Evolutionary conservation across 2,329 filamentous ascomycete species (phyloP), one percentile per base, ranked within the genome.

Genomic region (Claviceps sp.): DNA sequence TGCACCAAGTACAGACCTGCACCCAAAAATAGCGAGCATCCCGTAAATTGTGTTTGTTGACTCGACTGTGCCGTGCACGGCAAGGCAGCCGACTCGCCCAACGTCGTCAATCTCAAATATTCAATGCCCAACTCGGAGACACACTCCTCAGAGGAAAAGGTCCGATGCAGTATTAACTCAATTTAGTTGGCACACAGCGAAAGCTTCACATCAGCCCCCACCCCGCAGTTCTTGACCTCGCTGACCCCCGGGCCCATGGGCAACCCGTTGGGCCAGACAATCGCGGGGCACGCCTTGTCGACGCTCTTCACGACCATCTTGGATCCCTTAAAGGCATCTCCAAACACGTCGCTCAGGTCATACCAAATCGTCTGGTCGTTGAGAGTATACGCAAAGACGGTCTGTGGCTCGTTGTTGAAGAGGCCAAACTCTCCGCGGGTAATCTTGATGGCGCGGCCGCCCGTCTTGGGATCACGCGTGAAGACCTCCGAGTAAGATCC

Each of bases 331-430:
- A 72, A 70, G 4, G 63, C 57, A 51, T 70, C 62, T n/a, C 70
- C 70, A 47, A 71, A 71, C 16, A 70, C 64, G 54, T 64, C 62
- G 58, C 61, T 66, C 24, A 72, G 58, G 54, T 71, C 70, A 53
- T 70, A 71, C 65, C 65, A 72, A 50, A 72, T 53, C 5, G 54
- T 55, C 50, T 42, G 54, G 50, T 57, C 58, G 48, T 67, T 63
- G 37, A 71, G 63, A 59, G 57, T 70, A 58, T 68, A 70, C 38
- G 69, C 68, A 47, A 66, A 70, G 55, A 65, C 62, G 57, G 64
- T 66, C 64, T 72, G 66, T 24, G 70, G 60, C n/a, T 63, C 62
- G 54, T 67, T 67, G 2, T 62, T 67, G 62, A 61, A 70, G 43
- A 72, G 62, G 41, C 69, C 69, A 55, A 70, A 61, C 26, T 59